A percentile compares a stretch with the other conserved stretches of the same genome.
phyloP scores from a whole-genome alignment of 306 rosid species.

The Inga leiocalycina region DNA sequence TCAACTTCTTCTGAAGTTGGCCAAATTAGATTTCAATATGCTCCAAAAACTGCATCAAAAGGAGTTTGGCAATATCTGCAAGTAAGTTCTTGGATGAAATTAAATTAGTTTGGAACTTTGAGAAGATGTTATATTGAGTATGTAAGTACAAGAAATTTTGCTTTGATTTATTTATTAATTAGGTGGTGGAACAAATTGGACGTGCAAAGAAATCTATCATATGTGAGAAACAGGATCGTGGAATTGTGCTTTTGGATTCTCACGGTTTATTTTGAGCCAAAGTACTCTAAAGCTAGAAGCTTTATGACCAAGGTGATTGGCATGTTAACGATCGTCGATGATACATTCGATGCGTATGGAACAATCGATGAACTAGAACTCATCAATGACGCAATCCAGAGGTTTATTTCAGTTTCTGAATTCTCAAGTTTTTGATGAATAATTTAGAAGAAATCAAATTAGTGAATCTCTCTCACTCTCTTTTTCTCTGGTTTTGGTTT shows the following conservation, averaged over 20 bases:
- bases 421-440: neutral
- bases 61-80: constrained; percentile 37
- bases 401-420: constrained; percentile 29
- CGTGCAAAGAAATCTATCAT: constrained; percentile 23
- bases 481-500: neutral
- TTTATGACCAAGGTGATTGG: constrained; percentile 27
- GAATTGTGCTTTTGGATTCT: constrained; percentile 53
- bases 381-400: constrained; percentile 44
- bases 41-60: constrained; percentile 47
- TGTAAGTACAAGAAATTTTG: neutral
- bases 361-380: constrained; percentile 46
- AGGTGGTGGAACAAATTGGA: constrained; percentile 62
- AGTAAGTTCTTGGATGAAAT: constrained; percentile 18
- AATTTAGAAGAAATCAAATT: neutral
- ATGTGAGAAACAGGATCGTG: constrained; percentile 49
- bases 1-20: constrained; percentile 35
- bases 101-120: neutral
- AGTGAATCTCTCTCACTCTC: neutral
- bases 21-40: constrained; percentile 53
- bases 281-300: constrained; percentile 38
- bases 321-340: constrained; percentile 34
- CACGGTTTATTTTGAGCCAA: constrained; percentile 38
- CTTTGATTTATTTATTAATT: neutral
- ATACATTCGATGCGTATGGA: constrained; percentile 49
- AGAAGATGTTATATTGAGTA: neutral